phyloP scores from a whole-genome alignment of 2,329 filamentous ascomycete species.

The Botrytis pseudocinerea region DNA sequence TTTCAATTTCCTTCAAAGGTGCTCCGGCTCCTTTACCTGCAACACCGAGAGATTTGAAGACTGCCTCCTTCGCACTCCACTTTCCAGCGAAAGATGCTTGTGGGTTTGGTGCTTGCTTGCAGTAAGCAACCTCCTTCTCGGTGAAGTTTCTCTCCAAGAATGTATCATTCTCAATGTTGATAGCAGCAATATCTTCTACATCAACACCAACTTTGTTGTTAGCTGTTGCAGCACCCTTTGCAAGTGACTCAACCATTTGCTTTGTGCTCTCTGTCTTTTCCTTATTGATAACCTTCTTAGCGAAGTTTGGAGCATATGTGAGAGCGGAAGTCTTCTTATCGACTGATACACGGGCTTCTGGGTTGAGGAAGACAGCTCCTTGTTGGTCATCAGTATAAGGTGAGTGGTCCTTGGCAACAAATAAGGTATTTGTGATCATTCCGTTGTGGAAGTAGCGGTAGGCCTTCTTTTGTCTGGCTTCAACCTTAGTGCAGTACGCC shows the following conservation, averaged over 20 bases:
- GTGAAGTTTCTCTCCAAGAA: slow-evolving; percentile 97
- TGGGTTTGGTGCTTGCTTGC: slow-evolving; percentile 73
- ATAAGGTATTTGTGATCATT: slow-evolving; percentile 95
- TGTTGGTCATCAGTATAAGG: slow-evolving; percentile 90
- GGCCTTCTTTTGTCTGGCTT: slow-evolving; percentile 94
- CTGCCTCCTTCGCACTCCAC: slow-evolving; percentile 97
- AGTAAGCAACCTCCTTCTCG: slow-evolving; percentile 78
- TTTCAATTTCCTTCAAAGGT: slow-evolving; percentile 91
- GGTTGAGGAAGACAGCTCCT: slow-evolving; percentile 88
- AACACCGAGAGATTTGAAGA: slow-evolving; percentile 96
- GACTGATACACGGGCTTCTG: slow-evolving; percentile 77
- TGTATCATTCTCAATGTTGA: slow-evolving; percentile 92
- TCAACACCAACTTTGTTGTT: slow-evolving; percentile 89
- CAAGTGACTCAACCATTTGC: slow-evolving; percentile 75
- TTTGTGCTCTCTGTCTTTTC: slow-evolving; percentile 56
- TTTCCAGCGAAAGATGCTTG: slow-evolving; percentile 91
- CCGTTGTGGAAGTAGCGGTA: slow-evolving; percentile 99
- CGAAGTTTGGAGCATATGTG: slow-evolving; percentile 67
- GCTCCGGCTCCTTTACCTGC: slow-evolving; percentile 85
- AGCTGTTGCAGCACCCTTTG: slow-evolving; percentile 59
- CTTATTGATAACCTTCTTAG: slow-evolving; percentile 61
- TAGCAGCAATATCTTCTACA: slow-evolving; percentile 81
- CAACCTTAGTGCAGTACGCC: slow-evolving; percentile 83
- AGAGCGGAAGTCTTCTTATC: slow-evolving; percentile 87
- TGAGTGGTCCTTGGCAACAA: slow-evolving; percentile 89